Conservation (phyloP, 2,329 filamentous ascomycete species). For the Neofusicoccum cordaticola region DNA sequence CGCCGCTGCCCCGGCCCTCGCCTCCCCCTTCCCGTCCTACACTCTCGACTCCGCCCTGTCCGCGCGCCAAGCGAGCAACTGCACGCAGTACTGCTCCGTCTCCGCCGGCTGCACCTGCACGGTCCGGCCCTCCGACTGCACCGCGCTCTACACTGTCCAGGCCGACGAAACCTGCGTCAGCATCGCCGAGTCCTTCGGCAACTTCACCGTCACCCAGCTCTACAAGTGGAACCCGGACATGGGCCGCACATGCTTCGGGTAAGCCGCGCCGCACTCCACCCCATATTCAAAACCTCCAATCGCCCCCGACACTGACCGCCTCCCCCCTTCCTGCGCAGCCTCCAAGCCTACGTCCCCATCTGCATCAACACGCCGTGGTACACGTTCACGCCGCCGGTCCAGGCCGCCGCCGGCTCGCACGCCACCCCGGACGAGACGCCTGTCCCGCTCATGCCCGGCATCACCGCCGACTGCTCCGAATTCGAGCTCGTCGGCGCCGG, state of each 20-base stretch:
- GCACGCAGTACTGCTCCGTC: constrained; percentile 25
- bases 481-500: constrained; percentile 26
- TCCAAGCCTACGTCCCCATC: constrained; percentile 33
- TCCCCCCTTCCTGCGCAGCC: constrained; percentile 15
- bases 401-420: constrained; percentile 22
- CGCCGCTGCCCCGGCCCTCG: not conserved
- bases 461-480: constrained; percentile 27
- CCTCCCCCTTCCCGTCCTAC: constrained; percentile 4
- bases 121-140: constrained; percentile 26
- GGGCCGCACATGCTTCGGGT: not conserved
- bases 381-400: constrained; percentile 23
- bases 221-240: constrained; percentile 35
- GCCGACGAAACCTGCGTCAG: constrained; percentile 30
- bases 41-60: not conserved
- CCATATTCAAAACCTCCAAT: not conserved
- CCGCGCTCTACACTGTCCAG: constrained; percentile 27
- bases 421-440: constrained; percentile 20
- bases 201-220: constrained; percentile 35
- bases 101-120: constrained; percentile 26
- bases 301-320: constrained; percentile 18
- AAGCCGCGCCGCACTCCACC: not conserved
- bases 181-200: constrained; percentile 30
- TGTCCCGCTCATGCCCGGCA: constrained; percentile 31
- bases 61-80: constrained; percentile 1
- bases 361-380: constrained; percentile 30